Evolutionary conservation across 1,284 basidiomycete species (phyloP), one percentile per base, ranked within the genome.

Genomic region (Ganoderma leucocontextum): DNA sequence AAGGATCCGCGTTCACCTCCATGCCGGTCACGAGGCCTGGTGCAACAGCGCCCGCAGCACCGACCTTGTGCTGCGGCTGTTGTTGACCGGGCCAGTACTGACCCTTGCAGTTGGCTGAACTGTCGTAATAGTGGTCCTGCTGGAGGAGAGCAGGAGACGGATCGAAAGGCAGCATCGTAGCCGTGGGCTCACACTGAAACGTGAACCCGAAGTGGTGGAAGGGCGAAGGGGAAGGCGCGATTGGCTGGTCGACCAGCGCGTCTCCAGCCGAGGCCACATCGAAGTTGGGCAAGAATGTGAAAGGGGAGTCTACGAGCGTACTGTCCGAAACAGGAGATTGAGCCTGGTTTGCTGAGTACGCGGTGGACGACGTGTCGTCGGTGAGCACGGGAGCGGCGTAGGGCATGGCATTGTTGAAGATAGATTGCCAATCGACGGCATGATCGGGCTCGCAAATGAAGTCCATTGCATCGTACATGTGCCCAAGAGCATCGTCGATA

Each of bases 41-140:
- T 17, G 19, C 65, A 49, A 25, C 53, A 8, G 55, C 53, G 2
- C n/a, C 36, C 62, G 55, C 65, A 67, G 57, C 65, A 60, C 44
- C 36, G 47, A 63, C 53, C 61, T 22, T 53, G 39, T 63, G 61
- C 47, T 63, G 65, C 44, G 55, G 12, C 19, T 10, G 36, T 36
- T 55, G 57, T 29, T 59, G 61, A 17, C 36, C 47, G 1, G 38
- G 38, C 62, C 61, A 52, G 47, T 36, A n/a, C 53, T 36, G 53
- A 57, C 35, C 55, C 41, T 42, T 15, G 22, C 7, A 22, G 10
- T 41, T 2, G 57, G 36, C 38, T 5, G 42, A 41, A 9, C 4
- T 38, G 13, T 55, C 17, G 52, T 4, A 1, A 39, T 42, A 39
- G 39, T 10, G 19, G 22, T 4, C 47, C 9, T 49, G 47, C 8